phyloP scores from a whole-genome alignment of 2,329 filamentous ascomycete species.

The Aureobasidium sp. region DNA sequence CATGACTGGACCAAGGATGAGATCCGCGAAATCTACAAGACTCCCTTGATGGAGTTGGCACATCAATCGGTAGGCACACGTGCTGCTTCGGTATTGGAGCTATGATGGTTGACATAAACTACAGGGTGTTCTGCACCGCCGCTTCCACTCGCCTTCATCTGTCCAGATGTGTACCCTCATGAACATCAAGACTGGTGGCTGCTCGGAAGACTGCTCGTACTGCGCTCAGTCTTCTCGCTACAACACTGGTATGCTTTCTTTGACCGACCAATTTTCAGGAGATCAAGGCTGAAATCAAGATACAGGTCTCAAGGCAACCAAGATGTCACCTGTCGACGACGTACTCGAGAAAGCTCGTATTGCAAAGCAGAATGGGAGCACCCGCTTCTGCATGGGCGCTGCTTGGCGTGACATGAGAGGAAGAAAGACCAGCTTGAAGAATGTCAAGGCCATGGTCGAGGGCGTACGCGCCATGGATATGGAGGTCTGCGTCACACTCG shows the following conservation, averaged over 20 bases:
- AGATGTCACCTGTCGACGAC: conserved; percentile 70
- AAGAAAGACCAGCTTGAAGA: conserved; percentile 73
- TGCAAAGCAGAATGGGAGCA: conserved; percentile 77
- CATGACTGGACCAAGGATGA: conserved; percentile 77
- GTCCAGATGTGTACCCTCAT: conserved; percentile 92
- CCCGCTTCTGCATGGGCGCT: conserved; percentile 90
- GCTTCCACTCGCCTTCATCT: conserved; percentile 74
- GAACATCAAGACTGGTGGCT: conserved; percentile 95
- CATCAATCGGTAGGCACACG: conserved; percentile 25
- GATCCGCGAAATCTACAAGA: conserved; percentile 74
- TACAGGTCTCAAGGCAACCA: conserved; percentile 62
- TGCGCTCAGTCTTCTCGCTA: conserved; percentile 84
- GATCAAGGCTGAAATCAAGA: background rate
- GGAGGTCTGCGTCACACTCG: conserved; percentile 89
- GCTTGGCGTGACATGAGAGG: conserved; percentile 93
- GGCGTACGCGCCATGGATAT: conserved; percentile 76
- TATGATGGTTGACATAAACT: background rate
- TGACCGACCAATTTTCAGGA: background rate
- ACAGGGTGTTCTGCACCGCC: conserved; percentile 69
- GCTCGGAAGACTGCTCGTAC: conserved; percentile 88
- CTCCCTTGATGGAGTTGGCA: conserved; percentile 67
- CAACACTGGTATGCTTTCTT: conserved; percentile 44
- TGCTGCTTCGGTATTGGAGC: background rate
- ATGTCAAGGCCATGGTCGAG: conserved; percentile 78
- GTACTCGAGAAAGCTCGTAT: conserved; percentile 71